Evolutionary conservation across 2,329 filamentous ascomycete genomes (phyloP), one percentile per base, ranked within the genome.

Genomic region (Colletotrichum sp.): DNA sequence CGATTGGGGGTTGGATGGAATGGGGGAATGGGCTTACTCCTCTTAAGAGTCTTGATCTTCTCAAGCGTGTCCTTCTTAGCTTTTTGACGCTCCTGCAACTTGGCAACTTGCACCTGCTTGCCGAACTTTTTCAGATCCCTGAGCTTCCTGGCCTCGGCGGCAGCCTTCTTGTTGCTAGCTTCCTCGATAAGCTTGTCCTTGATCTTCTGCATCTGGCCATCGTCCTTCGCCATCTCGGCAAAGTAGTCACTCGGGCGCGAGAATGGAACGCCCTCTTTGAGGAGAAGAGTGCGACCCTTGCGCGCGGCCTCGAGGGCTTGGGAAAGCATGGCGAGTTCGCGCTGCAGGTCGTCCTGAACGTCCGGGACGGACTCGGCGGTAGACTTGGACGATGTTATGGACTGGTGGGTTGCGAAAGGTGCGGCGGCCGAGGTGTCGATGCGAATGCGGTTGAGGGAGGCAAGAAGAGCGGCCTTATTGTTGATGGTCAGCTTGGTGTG

Each of bases 121-220:
- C 97, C 97, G 84, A 99, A 99, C 88, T 99, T 99, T 93, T 98
- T 99, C 81, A 99, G 89, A 85, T 99, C 97, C 78, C 97, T 91
- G 88, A 96, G 93, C 87, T 96, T 96, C 84, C 96, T 92, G 8
- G 97, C 97, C 86, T 99, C 97, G 28, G 95, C 93, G 32, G 95
- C 92, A 1, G 97, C 96, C 89, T 98, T 98, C 90, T 98, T 98
- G 77, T 92, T 90, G 13, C 96, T 95, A 1, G 96, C 97, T 82
- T 98, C 95, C 82, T 99, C 96, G 78, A 98, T 91, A 81, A 99
- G 89, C 90, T 98, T 98, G 82, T 93, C 92, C 90, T 98, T 98
- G 84, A 99, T 95, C 90, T 95, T 96, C 84, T 95, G 95, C 97
- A 99, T 99, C 86, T 98, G 97, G 81, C 98, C 96, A 84, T 99